Percentiles rank a stretch among this genome's conserved stretches.
These are phyloP conservation scores for Yarrowia sp. DNA, from an alignment of 805 yeast species.

Conservation along the genomic window DNA sequence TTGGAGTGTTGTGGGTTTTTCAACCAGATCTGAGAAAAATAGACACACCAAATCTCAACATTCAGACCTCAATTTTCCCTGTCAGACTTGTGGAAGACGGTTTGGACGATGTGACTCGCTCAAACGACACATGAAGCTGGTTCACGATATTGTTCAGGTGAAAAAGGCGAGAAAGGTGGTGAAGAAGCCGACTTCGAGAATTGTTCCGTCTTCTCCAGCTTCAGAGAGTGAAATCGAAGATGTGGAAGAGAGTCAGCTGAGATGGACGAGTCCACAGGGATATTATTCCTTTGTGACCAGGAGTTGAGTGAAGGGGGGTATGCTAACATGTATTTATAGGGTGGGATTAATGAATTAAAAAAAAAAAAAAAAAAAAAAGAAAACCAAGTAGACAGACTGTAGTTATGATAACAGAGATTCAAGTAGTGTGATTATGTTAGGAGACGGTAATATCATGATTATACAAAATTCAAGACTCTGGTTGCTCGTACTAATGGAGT, in stretches of 20 bases:
- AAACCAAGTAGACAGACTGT: too few relatives aligned
- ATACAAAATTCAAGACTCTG: too few relatives aligned
- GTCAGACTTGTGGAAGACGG: not conserved
- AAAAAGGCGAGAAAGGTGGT: not conserved
- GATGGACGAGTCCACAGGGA: not conserved
- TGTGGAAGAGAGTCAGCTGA: not conserved
- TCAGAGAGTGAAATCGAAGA: not conserved
- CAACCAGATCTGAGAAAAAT: not conserved
- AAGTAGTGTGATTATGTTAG: too few relatives aligned
- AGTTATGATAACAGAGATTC: too few relatives aligned
- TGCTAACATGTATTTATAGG: not conserved
- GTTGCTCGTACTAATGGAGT: too few relatives aligned
- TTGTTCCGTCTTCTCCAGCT: not conserved
- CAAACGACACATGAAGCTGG: constrained; percentile 2
- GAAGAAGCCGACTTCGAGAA: not conserved
- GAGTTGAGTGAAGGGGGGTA: not conserved
- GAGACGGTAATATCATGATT: too few relatives aligned
- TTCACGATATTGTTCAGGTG: not conserved
- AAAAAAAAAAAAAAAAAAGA: not conserved
- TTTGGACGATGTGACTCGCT: constrained; percentile 12
- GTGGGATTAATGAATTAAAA: not conserved
- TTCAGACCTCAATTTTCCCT: not conserved
- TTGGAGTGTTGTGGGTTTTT: constrained; percentile 6
- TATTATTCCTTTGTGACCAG: not conserved
- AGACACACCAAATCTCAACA: constrained; percentile 9